A percentile compares a stretch with the other conserved stretches of the same genome.
Conservation (phyloP, 129 eudicot species). For the Logfia minima region DNA sequence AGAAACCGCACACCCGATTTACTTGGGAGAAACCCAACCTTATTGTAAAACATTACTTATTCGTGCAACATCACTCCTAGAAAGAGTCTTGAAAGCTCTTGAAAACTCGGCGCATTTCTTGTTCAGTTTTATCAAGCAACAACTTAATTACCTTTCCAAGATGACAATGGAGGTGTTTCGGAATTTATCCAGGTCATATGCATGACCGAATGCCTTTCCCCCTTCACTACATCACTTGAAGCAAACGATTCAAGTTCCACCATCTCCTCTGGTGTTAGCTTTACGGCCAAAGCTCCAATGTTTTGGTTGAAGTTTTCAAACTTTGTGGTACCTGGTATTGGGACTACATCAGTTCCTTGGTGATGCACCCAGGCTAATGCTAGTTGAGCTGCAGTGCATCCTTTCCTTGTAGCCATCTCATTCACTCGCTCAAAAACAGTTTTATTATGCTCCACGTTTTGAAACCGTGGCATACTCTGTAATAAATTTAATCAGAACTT, state of each 20-base stretch:
- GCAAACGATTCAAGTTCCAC: constrained; percentile 43
- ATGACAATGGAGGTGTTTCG: constrained; percentile 52
- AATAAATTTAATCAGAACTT: background rate
- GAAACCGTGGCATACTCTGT: constrained; percentile 49
- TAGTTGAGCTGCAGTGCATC: constrained; percentile 56
- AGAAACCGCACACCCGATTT: background rate
- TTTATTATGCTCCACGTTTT: constrained; percentile 50
- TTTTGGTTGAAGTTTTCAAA: constrained; percentile 46
- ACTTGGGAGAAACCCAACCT: background rate
- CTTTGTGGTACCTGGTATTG: constrained; percentile 66
- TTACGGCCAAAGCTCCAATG: constrained; percentile 47
- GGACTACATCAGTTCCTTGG: constrained; percentile 57
- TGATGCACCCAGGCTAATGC: constrained; percentile 67
- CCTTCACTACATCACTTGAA: constrained; percentile 41
- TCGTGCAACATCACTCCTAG: too few species aligned
- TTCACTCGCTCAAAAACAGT: constrained; percentile 36
- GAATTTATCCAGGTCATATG: constrained; percentile 35
- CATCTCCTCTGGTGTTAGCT: constrained; percentile 47
- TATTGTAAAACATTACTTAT: background rate
- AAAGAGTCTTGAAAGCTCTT: background rate
- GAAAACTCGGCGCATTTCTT: background rate
- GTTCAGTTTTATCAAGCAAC: background rate
- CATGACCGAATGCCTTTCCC: constrained; percentile 32
- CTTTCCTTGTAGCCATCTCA: constrained; percentile 48
- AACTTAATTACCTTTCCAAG: constrained; percentile 33